Evolutionary conservation across 2,329 filamentous ascomycete species (phyloP), one percentile per base, ranked within the genome.

Genomic region (Stemphylium beticola): DNA sequence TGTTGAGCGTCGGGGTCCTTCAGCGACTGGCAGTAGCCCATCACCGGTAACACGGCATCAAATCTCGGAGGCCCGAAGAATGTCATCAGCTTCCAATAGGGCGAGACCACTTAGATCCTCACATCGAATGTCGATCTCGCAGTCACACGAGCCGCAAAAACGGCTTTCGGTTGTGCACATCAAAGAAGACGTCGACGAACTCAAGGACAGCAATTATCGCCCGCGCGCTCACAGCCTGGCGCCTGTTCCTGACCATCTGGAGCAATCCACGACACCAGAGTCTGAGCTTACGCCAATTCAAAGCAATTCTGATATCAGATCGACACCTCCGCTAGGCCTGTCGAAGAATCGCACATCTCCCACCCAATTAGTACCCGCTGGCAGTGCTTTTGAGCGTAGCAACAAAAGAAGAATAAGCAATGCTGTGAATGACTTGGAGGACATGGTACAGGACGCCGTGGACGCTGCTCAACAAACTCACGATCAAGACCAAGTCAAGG

Each of bases 381-480:
- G 55, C 11, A 60, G 48, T 49, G 52, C 64, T 14, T 69, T 72
- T 20, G 62, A 64, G 33, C 53, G 53, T 7, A 41, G 44, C 3
- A 61, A 61, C 15, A 53, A 61, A 12, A 53, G 59, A 33, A 64
- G 44, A 12, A 60, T 72, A 22, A 70, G 63, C 43, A 64, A 67
- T 22, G 72, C 77, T 9, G 74, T 79, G 5, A 72, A 72, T 24
- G 74, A 71, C 0, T 55, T 80, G 5, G 77, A 80, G 54, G 67
- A 74, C n/a, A 67, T 80, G 40, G 76, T 79, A 53, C 68, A 77
- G 53, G 74, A 79, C 50, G 78, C 78, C 1, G 64, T 76, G 11
- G 52, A 68, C 2, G 66, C 77, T 26, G 74, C 76, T 5, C 67
- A 76, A 36, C 62, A 72, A 34, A 69, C 71, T 2, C 61, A 68